Conservation (phyloP, 345 rosid species). For the Camelina laxa region DNA sequence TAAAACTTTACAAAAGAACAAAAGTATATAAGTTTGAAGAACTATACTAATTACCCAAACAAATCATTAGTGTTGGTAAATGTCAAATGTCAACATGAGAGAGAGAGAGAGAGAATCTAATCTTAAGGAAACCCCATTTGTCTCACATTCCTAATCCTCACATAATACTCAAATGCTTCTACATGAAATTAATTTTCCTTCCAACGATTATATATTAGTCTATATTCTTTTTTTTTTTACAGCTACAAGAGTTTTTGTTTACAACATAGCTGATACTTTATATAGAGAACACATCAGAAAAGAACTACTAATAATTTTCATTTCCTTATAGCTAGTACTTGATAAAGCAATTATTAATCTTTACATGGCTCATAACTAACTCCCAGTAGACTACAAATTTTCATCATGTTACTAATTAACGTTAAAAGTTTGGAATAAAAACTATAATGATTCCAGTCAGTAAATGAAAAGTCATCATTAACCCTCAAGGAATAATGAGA, state of each 20-base stretch:
- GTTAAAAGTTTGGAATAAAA: not conserved
- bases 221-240: not conserved
- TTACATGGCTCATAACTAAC: slow-evolving; percentile 18
- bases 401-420: slow-evolving; percentile 25
- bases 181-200: slow-evolving; percentile 5
- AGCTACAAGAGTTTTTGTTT: slow-evolving; percentile 16
- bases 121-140: slow-evolving; percentile 33
- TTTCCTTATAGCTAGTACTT: slow-evolving; percentile 24
- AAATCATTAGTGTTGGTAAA: slow-evolving; percentile 38
- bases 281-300: not conserved
- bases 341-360: slow-evolving; percentile 12
- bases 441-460: not conserved
- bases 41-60: slow-evolving; percentile 39
- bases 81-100: slow-evolving; percentile 41
- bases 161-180: slow-evolving; percentile 37
- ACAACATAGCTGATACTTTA: slow-evolving; percentile 5
- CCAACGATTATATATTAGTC: not conserved
- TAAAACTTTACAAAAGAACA: slow-evolving; percentile 37
- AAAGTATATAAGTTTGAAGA: slow-evolving; percentile 19
- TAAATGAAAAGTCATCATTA: slow-evolving; percentile 37
- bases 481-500: slow-evolving; percentile 14
- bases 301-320: slow-evolving; percentile 24
- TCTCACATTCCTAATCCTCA: slow-evolving; percentile 18
- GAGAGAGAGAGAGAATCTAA: slow-evolving; percentile 12
- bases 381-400: slow-evolving; percentile 4